phyloP scores from a whole-genome alignment of 495 filamentous ascomycete genomes.

The Pyrenula aspistea region DNA sequence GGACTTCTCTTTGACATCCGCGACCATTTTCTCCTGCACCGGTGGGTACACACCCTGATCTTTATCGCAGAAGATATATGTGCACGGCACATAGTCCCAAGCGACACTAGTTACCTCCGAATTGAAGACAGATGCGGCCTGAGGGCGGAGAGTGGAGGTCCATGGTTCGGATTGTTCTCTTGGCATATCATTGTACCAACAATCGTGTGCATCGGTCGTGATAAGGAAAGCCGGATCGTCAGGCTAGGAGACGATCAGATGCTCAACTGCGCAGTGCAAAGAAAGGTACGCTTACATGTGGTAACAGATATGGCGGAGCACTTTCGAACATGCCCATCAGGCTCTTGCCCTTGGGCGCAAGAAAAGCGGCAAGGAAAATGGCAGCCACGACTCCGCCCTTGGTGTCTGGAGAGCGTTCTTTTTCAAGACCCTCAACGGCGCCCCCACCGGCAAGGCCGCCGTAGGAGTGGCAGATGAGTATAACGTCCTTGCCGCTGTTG shows the following conservation, averaged over 20 bases:
- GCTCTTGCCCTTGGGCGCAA: constrained; percentile 22
- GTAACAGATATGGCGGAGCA: too few relatives aligned
- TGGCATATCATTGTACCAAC: too few relatives aligned
- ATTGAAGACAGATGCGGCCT: constrained; percentile 13
- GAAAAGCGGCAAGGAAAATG: constrained; percentile 31
- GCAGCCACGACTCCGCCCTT: constrained; percentile 33
- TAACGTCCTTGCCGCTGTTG: constrained; percentile 23
- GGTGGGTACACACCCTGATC: constrained; percentile 16
- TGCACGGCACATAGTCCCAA: constrained; percentile 13
- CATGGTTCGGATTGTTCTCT: too few relatives aligned
- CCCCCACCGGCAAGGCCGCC: constrained; percentile 36
- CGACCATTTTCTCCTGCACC: constrained; percentile 19
- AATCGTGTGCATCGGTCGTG: too few relatives aligned
- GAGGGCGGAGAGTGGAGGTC: neutral
- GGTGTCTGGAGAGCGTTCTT: constrained; percentile 19
- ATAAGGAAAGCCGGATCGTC: too few relatives aligned
- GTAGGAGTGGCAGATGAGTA: constrained; percentile 33
- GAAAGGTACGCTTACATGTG: too few relatives aligned
- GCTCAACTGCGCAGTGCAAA: too few relatives aligned
- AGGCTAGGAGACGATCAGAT: too few relatives aligned
- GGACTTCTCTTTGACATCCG: constrained; percentile 11
- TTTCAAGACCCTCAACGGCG: constrained; percentile 33
- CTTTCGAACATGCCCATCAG: constrained; percentile 25
- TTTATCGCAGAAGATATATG: constrained; percentile 22
- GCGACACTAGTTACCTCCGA: constrained; percentile 14